These are phyloP conservation scores for Zymoseptoria ardabiliae DNA, from an alignment of 2,329 filamentous ascomycete genomes.

Conservation along the genomic window DNA sequence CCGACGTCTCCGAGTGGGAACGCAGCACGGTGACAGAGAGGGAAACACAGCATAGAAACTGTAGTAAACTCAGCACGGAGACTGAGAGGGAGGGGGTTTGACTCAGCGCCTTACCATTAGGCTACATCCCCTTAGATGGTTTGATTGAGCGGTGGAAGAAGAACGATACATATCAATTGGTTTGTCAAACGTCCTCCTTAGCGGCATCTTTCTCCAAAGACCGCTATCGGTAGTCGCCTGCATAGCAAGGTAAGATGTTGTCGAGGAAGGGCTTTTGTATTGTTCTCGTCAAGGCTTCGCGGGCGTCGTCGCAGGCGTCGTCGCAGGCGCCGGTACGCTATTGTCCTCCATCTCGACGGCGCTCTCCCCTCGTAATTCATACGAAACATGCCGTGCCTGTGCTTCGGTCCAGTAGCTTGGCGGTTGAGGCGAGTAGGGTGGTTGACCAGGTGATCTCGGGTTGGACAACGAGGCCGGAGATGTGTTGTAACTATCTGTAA, in stretches of 20 bases:
- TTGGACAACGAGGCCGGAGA: conserved; percentile 6
- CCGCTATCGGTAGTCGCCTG: no score
- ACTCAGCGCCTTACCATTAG: background rate
- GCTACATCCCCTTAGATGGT: background rate
- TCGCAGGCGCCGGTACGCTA: background rate
- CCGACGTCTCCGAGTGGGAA: background rate
- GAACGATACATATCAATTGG: background rate
- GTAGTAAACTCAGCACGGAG: background rate
- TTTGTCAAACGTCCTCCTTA: background rate
- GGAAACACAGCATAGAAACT: background rate
- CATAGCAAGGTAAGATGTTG: no score
- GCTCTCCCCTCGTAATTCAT: conserved; percentile 7
- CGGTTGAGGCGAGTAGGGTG: conserved; percentile 6
- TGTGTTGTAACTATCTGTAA: conserved; percentile 2
- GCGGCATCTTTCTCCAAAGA: no score
- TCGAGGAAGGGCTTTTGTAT: no score
- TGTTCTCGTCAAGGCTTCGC: no score
- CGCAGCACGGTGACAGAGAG: no score
- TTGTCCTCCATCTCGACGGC: conserved; percentile 8
- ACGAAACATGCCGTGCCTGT: conserved; percentile 1
- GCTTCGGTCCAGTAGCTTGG: conserved; percentile 8
- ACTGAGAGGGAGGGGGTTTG: background rate
- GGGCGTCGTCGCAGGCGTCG: no score
- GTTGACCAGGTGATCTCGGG: conserved; percentile 6
- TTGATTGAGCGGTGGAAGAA: background rate